Evolutionary conservation across 2,329 filamentous ascomycete species (phyloP).

Genomic region (Diaporthe australafricana): DNA sequence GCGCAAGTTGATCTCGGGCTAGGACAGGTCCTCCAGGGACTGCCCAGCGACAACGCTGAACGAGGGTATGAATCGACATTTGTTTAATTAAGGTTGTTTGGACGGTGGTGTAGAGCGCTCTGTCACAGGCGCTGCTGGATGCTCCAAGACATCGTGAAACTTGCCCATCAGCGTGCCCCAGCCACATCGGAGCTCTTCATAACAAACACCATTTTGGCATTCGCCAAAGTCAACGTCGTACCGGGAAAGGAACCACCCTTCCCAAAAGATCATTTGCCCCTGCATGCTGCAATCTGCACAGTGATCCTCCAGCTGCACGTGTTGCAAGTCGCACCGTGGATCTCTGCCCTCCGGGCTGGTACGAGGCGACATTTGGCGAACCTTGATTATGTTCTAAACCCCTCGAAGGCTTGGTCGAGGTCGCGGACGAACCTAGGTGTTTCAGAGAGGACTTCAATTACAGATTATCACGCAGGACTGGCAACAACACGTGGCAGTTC

Average conservation of each 20-base stretch:
- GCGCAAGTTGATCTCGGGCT: slow-evolving; percentile 12
- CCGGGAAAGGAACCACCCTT: slow-evolving; percentile 12
- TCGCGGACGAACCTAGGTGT: not conserved
- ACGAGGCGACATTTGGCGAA: slow-evolving; percentile 1
- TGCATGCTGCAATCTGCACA: slow-evolving; percentile 33
- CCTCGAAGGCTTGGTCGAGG: not conserved
- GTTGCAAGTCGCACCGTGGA: slow-evolving; percentile 27
- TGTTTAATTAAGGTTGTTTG: slow-evolving; percentile 27
- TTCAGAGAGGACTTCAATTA: not conserved
- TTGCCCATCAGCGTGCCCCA: slow-evolving; percentile 21
- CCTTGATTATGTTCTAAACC: not conserved
- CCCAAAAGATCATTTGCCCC: slow-evolving; percentile 30
- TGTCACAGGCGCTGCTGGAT: not conserved
- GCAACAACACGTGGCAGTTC: slow-evolving; percentile 18
- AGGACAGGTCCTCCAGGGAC: slow-evolving; percentile 1
- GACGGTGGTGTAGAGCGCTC: not conserved
- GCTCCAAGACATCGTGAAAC: slow-evolving; percentile 25
- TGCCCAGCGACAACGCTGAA: slow-evolving; percentile 2
- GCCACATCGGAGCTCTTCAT: slow-evolving; percentile 6
- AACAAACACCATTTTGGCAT: not conserved
- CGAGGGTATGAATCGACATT: not conserved
- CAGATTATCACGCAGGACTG: not conserved
- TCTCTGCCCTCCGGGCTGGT: slow-evolving; percentile 15
- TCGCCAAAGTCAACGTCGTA: slow-evolving; percentile 20
- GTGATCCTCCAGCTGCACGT: slow-evolving; percentile 22